A percentile compares a stretch with the other conserved stretches of the same genome.
Evolutionary conservation across 2,329 filamentous ascomycete species (phyloP).

Genomic region (Pseudogymnoascus verrucosus): DNA sequence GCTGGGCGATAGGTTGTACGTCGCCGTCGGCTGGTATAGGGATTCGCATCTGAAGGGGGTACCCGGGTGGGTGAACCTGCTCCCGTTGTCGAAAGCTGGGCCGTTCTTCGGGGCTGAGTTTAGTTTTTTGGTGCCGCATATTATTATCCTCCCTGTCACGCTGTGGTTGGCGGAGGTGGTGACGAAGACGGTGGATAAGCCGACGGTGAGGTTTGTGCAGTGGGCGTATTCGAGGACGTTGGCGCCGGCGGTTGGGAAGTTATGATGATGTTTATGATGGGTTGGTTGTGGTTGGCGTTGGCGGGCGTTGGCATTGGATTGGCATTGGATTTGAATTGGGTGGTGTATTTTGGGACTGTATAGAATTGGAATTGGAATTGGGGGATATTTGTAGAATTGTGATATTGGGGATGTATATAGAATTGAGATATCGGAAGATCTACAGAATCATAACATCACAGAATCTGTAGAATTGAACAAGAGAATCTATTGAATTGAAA

Average conservation of each 20-base stretch:
- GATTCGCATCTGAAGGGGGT: constrained; percentile 16
- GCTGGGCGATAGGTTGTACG: constrained; percentile 56
- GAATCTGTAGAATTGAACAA: no score
- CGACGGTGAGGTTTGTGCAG: background rate
- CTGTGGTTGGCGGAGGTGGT: background rate
- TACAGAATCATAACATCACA: background rate
- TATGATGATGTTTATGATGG: background rate
- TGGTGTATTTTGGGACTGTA: background rate
- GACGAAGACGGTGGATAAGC: background rate
- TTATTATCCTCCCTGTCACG: background rate
- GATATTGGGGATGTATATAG: background rate
- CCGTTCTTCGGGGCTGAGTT: constrained; percentile 17
- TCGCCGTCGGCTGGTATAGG: constrained; percentile 48
- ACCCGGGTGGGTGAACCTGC: background rate
- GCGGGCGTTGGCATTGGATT: background rate
- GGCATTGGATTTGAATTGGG: background rate
- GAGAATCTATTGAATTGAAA: no score
- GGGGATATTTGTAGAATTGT: background rate
- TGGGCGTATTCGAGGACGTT: constrained; percentile 36
- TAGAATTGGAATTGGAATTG: background rate
- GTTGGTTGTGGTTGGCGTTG: background rate
- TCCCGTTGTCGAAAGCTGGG: background rate
- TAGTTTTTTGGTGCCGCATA: constrained; percentile 48
- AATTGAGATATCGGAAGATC: background rate
- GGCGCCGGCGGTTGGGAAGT: constrained; percentile 11